A percentile compares a stretch with the other conserved stretches of the same genome.
phyloP scores from a whole-genome alignment of 1,139 yeast species.

The Debaryomyces subglobosus region DNA sequence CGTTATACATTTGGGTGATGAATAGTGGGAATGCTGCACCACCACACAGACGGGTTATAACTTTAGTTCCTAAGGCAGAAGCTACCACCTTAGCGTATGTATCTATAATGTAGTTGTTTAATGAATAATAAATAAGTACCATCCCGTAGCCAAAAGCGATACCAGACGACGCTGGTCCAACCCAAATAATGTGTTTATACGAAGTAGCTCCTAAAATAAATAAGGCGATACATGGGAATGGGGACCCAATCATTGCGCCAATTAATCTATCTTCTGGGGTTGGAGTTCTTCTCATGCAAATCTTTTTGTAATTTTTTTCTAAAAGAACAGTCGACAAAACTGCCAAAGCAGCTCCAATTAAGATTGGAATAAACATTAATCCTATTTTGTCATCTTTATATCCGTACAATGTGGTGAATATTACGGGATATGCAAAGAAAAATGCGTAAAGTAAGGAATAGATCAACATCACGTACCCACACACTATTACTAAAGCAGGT shows the following conservation, averaged over 20 bases:
- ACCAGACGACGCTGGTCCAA: slow-evolving; percentile 92
- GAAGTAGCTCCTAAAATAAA: slow-evolving; percentile 92
- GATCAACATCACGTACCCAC: slow-evolving; percentile 83
- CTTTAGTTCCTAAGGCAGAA: slow-evolving; percentile 87
- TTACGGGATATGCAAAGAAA: slow-evolving; percentile 87
- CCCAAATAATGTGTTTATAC: slow-evolving; percentile 80
- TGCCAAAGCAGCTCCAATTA: slow-evolving; percentile 81
- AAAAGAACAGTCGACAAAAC: slow-evolving; percentile 70
- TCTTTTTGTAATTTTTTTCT: slow-evolving; percentile 59
- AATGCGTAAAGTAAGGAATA: slow-evolving; percentile 87
- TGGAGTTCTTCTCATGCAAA: slow-evolving; percentile 62
- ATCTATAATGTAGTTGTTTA: slow-evolving; percentile 87
- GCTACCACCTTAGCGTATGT: slow-evolving; percentile 89
- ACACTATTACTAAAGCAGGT: slow-evolving; percentile 81
- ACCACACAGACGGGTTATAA: slow-evolving; percentile 82
- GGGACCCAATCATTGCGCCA: slow-evolving; percentile 90
- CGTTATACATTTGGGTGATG: slow-evolving; percentile 77
- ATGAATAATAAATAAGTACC: slow-evolving; percentile 85
- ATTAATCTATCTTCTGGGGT: slow-evolving; percentile 85
- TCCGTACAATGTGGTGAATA: slow-evolving; percentile 67
- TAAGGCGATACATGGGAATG: slow-evolving; percentile 84
- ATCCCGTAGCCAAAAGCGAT: slow-evolving; percentile 89
- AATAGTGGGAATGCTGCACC: slow-evolving; percentile 93
- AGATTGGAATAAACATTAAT: slow-evolving; percentile 81
- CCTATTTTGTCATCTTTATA: slow-evolving; percentile 74